Evolutionary conservation across 108 stramenopile genomes (phyloP), one percentile per base, ranked within the genome.

Genomic region (Cyclotella sp.): DNA sequence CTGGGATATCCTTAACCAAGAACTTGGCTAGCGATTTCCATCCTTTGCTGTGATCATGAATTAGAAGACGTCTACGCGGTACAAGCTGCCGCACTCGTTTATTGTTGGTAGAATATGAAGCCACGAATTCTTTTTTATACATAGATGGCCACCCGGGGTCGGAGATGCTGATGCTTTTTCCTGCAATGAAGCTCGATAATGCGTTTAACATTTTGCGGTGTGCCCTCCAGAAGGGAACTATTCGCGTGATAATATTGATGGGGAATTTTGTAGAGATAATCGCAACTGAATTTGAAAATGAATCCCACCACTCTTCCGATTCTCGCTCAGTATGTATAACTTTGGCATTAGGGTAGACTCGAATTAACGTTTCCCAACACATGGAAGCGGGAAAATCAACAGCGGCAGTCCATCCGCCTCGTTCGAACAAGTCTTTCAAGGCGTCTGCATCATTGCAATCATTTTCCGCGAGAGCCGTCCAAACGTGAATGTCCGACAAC

Each of bases 221-320:
- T 0, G 63, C 47, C 22, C 12, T 46, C 12, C 22, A 72, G 24
- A 72, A 72, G 5, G 71, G 71, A 39, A 63, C 40, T 6, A 72
- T 58, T 21, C 24, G 12, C 11, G 10, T 11, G 0, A 59, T 15
- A 39, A 74, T 15, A 30, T 34, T 64, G 21, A 65, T 51, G 7
- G 73, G 62, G 16, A 74, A 44, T 9, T 18, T 43, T 8, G 57
- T 27, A 15, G 9, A 16, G 27, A 64, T 5, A 9, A 59, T 42
- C 51, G 43, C n/a, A 8, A 59, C 65, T 22, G 73, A 55, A n/a
- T 74, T 52, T 9, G 51, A 52, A 3, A 42, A 42, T 4, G 28
- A 30, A 14, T 74, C 63, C 73, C 73, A 74, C 73, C 57, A 74
- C 44, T 65, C 18, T 49, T 74, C 73, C 6, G 73, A 65, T 44